phyloP scores from a whole-genome alignment of 331 rosid genomes.

The Erythrophleum ivorense region DNA sequence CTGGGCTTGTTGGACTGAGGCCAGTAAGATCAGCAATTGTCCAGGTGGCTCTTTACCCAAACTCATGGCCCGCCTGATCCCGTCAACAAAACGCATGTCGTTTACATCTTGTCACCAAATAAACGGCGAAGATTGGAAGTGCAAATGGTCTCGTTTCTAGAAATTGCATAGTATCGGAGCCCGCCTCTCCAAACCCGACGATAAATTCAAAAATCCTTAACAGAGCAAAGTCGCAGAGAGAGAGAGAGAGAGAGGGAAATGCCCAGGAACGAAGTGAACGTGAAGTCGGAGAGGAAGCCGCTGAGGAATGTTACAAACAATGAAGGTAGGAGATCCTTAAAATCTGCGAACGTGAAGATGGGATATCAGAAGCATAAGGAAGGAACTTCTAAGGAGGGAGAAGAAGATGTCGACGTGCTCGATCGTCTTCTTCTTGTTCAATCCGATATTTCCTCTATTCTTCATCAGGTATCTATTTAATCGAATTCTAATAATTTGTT shows the following conservation, averaged over 20 bases:
- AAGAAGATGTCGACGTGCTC: conserved; percentile 49
- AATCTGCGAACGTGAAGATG: conserved; percentile 30
- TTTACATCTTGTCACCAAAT: conserved; percentile 13
- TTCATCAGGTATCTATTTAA: conserved; percentile 55
- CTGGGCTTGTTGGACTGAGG: background rate
- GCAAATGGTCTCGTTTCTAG: background rate
- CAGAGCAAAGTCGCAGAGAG: conserved; percentile 18
- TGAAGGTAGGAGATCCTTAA: conserved; percentile 37
- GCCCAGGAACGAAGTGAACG: conserved; percentile 44
- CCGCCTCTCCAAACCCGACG: conserved; percentile 20
- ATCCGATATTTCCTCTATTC: conserved; percentile 66
- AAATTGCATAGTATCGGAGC: background rate
- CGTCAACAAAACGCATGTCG: background rate
- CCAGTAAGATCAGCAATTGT: background rate
- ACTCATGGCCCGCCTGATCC: background rate
- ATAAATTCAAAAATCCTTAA: conserved; percentile 43
- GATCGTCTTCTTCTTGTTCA: conserved; percentile 68
- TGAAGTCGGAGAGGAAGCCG: conserved; percentile 51
- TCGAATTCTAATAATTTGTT: background rate
- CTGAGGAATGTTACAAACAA: conserved; percentile 53
- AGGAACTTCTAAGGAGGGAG: conserved; percentile 22
- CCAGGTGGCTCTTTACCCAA: background rate
- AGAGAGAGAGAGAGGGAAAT: conserved; percentile 36
- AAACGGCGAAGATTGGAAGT: background rate
- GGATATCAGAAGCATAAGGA: conserved; percentile 28